Percentiles rank a stretch among this genome's conserved stretches.
Evolutionary conservation across 768 basidiomycete species (phyloP).

Genomic region (Exsudoporus frostii): DNA sequence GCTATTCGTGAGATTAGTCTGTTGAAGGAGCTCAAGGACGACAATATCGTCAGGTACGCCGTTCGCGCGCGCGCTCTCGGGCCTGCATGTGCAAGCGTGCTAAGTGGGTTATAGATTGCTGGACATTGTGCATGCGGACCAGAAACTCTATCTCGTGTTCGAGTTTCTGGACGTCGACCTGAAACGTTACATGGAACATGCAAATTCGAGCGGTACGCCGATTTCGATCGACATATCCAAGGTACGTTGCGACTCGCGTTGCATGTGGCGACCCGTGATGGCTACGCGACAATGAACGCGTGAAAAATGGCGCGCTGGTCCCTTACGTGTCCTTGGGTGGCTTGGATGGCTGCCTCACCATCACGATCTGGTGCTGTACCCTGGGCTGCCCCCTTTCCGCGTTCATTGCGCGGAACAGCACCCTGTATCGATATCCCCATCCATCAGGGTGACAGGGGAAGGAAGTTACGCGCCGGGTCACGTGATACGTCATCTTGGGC

Average conservation of each 20-base stretch:
- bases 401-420: neutral
- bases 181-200: conserved; percentile 94
- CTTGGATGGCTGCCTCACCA: neutral
- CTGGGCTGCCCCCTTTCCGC: neutral
- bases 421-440: conserved; percentile 20
- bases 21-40: conserved; percentile 93
- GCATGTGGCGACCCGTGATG: conserved; percentile 6
- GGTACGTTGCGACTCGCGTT: conserved; percentile 46
- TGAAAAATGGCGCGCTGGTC: conserved; percentile 1
- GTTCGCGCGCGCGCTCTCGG: neutral
- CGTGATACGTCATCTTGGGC: conserved; percentile 22
- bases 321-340: conserved; percentile 10
- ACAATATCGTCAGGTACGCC: conserved; percentile 85
- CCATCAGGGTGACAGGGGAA: conserved; percentile 19
- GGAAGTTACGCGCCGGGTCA: conserved; percentile 27
- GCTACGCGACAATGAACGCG: conserved; percentile 25
- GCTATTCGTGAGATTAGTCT: conserved; percentile 98
- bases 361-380: neutral
- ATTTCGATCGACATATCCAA: conserved; percentile 74
- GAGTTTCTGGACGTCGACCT: conserved; percentile 97
- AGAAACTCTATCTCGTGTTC: conserved; percentile 96
- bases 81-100: neutral
- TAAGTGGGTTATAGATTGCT: conserved; percentile 57
- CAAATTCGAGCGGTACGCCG: conserved; percentile 67
- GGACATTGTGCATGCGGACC: conserved; percentile 95